These are phyloP conservation scores for Lipomyces anomalus DNA, from an alignment of 805 yeast genomes.

Conservation along the genomic window DNA sequence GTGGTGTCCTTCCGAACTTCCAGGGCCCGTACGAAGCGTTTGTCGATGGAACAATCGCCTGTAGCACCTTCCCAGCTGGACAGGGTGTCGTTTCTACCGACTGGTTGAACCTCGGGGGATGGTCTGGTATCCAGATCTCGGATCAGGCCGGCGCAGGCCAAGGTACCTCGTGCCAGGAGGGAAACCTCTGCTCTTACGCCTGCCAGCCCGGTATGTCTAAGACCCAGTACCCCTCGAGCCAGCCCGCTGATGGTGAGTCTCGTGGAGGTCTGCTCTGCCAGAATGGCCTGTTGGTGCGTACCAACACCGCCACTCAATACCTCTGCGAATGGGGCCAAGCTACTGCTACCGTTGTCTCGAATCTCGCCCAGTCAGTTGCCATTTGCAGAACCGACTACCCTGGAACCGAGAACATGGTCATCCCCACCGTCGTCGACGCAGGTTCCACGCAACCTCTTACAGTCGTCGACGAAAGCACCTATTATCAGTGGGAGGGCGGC, in stretches of 20 bases:
- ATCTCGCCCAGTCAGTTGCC: slow-evolving; percentile 64
- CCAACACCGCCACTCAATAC: slow-evolving; percentile 59
- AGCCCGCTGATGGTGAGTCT: slow-evolving; percentile 84
- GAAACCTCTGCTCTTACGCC: slow-evolving; percentile 93
- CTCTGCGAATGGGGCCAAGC: slow-evolving; percentile 85
- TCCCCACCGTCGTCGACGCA: slow-evolving; percentile 76
- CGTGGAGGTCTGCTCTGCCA: slow-evolving; percentile 87
- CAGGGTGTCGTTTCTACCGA: slow-evolving; percentile 76
- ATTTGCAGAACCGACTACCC: slow-evolving; percentile 98
- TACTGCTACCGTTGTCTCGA: slow-evolving; percentile 61
- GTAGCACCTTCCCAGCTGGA: slow-evolving; percentile 70
- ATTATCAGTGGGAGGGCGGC: slow-evolving; percentile 77
- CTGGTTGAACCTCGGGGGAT: slow-evolving; percentile 74
- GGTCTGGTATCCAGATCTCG: slow-evolving; percentile 64
- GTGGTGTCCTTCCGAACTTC: slow-evolving; percentile 50
- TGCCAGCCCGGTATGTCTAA: slow-evolving; percentile 99
- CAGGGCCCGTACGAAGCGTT: slow-evolving; percentile 55
- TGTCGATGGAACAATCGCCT: slow-evolving; percentile 63
- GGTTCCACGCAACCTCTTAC: slow-evolving; percentile 64
- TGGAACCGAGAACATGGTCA: slow-evolving; percentile 97
- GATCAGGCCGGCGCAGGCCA: slow-evolving; percentile 56
- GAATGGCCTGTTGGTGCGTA: slow-evolving; percentile 73
- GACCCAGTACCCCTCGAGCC: slow-evolving; percentile 92
- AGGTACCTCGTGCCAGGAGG: slow-evolving; percentile 67
- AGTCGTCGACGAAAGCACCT: slow-evolving; percentile 69